Conservation (phyloP, 768 basidiomycete species). For the Austroboletus festivus region DNA sequence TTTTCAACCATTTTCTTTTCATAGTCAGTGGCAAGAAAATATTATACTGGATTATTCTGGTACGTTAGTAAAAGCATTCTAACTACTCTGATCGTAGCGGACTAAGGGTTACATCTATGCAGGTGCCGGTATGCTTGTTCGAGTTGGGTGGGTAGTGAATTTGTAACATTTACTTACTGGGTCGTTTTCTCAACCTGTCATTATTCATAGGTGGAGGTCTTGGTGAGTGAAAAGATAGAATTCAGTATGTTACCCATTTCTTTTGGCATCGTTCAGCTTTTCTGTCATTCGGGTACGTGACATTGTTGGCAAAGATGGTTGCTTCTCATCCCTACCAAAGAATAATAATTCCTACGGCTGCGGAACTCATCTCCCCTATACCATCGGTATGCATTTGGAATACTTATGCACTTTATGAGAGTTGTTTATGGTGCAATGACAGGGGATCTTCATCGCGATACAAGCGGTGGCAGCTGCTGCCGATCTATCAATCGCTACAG, state of each 20-base stretch:
- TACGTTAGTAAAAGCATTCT: background rate
- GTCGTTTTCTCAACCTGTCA: background rate
- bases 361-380: background rate
- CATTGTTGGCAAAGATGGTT: background rate
- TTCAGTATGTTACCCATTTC: background rate
- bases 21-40: slow-evolving; percentile 3
- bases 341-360: background rate
- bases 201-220: background rate
- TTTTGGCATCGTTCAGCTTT: background rate
- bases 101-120: background rate
- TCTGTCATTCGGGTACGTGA: slow-evolving; percentile 1
- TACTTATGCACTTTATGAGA: background rate
- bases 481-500: slow-evolving; percentile 3
- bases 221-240: background rate
- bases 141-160: slow-evolving; percentile 2
- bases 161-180: background rate
- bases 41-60: slow-evolving; percentile 8
- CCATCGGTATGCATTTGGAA: background rate
- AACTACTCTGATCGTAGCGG: background rate
- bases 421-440: background rate
- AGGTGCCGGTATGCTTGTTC: slow-evolving; percentile 3
- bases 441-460: slow-evolving; percentile 1
- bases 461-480: background rate
- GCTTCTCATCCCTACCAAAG: background rate
- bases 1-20: background rate